Evolutionary conservation across 306 rosid species (phyloP).

Genomic region (Pachyrhizus erosus): DNA sequence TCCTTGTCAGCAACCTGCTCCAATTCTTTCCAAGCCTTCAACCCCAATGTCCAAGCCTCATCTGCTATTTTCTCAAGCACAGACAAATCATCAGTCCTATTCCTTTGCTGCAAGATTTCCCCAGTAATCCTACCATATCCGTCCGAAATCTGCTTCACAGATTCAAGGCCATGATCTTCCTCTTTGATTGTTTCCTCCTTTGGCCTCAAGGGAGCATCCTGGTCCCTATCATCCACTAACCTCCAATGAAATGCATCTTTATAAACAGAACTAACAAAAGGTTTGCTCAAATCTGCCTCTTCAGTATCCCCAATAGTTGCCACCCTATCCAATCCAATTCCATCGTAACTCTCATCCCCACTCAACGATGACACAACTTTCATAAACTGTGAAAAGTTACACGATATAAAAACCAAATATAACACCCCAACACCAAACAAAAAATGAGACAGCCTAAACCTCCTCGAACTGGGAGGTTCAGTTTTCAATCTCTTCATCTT

Average conservation of each 20-base stretch:
- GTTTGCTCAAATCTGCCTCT: conserved; percentile 68
- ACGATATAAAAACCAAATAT: conserved; percentile 79
- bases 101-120: conserved; percentile 57
- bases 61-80: conserved; percentile 94
- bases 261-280: conserved; percentile 67
- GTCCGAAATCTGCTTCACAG: conserved; percentile 51
- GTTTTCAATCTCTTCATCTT: conserved; percentile 78
- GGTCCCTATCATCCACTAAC: conserved; percentile 68
- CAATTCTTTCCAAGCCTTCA: conserved; percentile 76
- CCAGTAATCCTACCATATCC: conserved; percentile 80
- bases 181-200: conserved; percentile 71
- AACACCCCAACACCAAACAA: conserved; percentile 70
- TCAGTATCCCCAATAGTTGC: conserved; percentile 42
- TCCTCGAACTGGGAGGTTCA: conserved; percentile 72
- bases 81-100: conserved; percentile 62
- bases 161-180: conserved; percentile 49
- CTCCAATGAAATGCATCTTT: conserved; percentile 79
- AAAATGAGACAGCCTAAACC: conserved; percentile 77
- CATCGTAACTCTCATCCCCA: conserved; percentile 65
- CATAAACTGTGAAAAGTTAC: conserved; percentile 75
- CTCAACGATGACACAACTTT: conserved; percentile 70
- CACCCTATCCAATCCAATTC: conserved; percentile 52
- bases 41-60: conserved; percentile 92
- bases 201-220: conserved; percentile 73
- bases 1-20: conserved; percentile 60